Base-by-base conservation (phyloP, 2,329 filamentous ascomycete species). In the Trichoderma koningii region DNA sequence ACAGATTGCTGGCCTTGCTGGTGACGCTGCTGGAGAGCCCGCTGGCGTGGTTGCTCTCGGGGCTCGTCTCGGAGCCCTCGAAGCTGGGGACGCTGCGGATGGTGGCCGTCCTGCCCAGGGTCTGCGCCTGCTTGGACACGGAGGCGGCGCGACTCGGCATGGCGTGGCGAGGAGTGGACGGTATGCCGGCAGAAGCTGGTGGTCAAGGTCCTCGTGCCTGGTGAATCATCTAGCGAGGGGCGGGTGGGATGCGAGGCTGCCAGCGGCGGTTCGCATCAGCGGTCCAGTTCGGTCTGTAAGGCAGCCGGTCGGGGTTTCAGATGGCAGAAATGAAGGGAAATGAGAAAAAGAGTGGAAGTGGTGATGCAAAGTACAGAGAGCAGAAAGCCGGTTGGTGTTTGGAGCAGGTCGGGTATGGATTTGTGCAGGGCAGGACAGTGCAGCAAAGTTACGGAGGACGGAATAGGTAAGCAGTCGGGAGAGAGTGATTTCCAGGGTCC, bases 61-160 rank as follows among this genome's bases (percentile, higher is more conserved):
- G 78, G 67, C 79, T 80, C 48, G 81, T 81, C 63, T 81, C 78
- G 67, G 75, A 78, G 41, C 76, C 80, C 72, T 87, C 84, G 72
- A 82, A 81, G 76, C 82, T 86, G 45, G 80, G 78, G 44, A 87
- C 85, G 63, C 83, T 81, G 67, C 85, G 83, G 67, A 87, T 87
- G 34, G 84, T 86, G 65, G 73, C 67, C n/a, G 75, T 72, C 66
- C 76, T 72, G 57, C 71, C 70, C 67, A 76, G 51, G 66, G 70
- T 70, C 66, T 76, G 70, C 68, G 70, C 70, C 66, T 76, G 70
- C 68, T 77, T 77, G 64, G 70, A 72, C 51, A 71, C 68, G 68
- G 74, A 70, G 68, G 71, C 71, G 19, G 67, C 69, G 64, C 70
- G 70, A 66, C 70, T 66, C 72, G 75, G 77, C 76, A 79, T 77